Evolutionary conservation across 352 stramenopile species (phyloP).

Genomic region (Nothophytophthora sp.): DNA sequence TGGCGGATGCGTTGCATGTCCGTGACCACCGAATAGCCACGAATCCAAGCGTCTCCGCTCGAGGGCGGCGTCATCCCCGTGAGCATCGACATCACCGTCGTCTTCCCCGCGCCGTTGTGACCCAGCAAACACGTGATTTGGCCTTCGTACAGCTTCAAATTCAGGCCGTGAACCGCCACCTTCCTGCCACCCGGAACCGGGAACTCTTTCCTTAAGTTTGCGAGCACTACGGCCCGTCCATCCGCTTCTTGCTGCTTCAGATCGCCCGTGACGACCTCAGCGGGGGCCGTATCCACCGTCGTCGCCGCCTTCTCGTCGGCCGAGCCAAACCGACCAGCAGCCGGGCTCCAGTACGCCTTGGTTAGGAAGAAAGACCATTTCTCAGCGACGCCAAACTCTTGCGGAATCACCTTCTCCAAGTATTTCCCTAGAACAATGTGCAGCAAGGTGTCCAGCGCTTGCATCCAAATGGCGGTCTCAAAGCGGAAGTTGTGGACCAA

Average conservation of each 20-base stretch:
- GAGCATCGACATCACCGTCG: slow-evolving; percentile 92
- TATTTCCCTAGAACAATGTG: slow-evolving; percentile 85
- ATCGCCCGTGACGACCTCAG: slow-evolving; percentile 38
- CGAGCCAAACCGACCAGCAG: too few relatives aligned
- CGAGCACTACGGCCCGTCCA: slow-evolving; percentile 54
- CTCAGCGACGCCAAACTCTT: slow-evolving; percentile 83
- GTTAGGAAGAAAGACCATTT: slow-evolving; percentile 92
- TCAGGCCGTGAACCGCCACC: slow-evolving; percentile 81
- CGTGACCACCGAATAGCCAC: slow-evolving; percentile 64
- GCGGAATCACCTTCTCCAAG: slow-evolving; percentile 89
- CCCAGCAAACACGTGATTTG: slow-evolving; percentile 93
- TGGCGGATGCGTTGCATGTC: slow-evolving; percentile 83
- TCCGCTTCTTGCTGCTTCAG: slow-evolving; percentile 38
- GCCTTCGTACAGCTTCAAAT: slow-evolving; percentile 91
- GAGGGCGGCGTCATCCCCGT: slow-evolving; percentile 84
- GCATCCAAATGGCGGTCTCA: slow-evolving; percentile 57
- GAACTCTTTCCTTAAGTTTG: slow-evolving; percentile 74
- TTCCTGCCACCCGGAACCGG: slow-evolving; percentile 79
- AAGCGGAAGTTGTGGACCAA: slow-evolving; percentile 42
- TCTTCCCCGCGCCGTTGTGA: slow-evolving; percentile 95
- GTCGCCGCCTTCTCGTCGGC: too few relatives aligned
- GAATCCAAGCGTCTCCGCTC: slow-evolving; percentile 67
- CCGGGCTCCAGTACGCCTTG: too few relatives aligned
- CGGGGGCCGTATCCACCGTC: too few relatives aligned
- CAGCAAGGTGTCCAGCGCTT: slow-evolving; percentile 86